phyloP scores from a whole-genome alignment of 306 rosid genomes.

The Cucurbita argyrosperma region DNA sequence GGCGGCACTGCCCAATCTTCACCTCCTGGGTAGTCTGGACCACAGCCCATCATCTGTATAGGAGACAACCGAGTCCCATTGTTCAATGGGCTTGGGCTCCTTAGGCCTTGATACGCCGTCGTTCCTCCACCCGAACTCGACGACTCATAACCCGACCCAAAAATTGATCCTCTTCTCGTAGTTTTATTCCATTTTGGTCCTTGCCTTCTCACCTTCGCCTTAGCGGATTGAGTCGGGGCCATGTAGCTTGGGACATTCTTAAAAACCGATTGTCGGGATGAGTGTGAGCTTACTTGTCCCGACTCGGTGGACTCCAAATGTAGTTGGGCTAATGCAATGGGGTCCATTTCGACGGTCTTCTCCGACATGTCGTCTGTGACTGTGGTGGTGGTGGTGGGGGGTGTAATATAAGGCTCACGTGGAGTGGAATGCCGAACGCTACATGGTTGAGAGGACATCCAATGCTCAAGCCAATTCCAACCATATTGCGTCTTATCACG shows the following conservation, averaged over 20 bases:
- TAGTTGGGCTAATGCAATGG: conserved; percentile 8
- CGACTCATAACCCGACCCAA: conserved; percentile 38
- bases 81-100: conserved; percentile 52
- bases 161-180: conserved; percentile 11
- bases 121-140: conserved; percentile 43
- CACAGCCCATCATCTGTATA: conserved; percentile 20
- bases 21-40: conserved; percentile 20
- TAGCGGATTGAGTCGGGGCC: conserved; percentile 85
- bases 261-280: conserved; percentile 10
- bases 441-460: conserved; percentile 60
- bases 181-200: conserved; percentile 44
- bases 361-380: conserved; percentile 45
- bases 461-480: conserved; percentile 81
- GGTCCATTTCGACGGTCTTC: conserved; percentile 72
- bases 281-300: conserved; percentile 3
- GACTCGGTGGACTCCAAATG: conserved; percentile 17
- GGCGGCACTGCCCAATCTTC: conserved; percentile 55
- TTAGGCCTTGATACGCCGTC: conserved; percentile 9
- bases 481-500: conserved; percentile 46
- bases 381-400: conserved; percentile 19
- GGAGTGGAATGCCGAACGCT: conserved; percentile 18
- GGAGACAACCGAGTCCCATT: conserved; percentile 25
- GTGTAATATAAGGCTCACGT: conserved; percentile 22
- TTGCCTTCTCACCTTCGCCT: conserved; percentile 53
- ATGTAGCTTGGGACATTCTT: conserved; percentile 56